Conservation (phyloP, 2,329 filamentous ascomycete species). For the Penicillium aurantiogriseum region DNA sequence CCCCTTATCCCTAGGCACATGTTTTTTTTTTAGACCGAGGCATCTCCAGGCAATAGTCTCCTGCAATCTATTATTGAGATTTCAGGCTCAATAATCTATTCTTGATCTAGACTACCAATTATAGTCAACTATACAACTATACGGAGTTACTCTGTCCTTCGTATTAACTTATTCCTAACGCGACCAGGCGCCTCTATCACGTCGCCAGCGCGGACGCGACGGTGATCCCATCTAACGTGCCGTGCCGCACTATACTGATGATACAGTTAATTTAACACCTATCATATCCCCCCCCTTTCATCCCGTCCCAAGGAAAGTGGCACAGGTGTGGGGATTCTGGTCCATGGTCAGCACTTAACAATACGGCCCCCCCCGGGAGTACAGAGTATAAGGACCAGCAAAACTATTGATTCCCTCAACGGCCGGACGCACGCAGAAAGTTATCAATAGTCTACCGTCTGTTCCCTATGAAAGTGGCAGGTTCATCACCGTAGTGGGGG, state of each 20-base stretch:
- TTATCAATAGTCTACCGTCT: neutral
- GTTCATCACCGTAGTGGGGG: neutral
- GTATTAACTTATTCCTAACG: neutral
- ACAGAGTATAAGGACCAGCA: neutral
- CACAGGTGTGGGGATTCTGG: neutral
- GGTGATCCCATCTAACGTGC: neutral
- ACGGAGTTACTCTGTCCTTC: neutral
- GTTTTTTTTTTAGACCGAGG: neutral
- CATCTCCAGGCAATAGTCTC: neutral
- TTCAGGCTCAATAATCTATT: neutral
- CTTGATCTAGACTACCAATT: neutral
- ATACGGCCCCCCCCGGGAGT: neutral
- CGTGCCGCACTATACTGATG: neutral
- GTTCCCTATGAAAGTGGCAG: neutral
- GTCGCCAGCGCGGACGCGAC: neutral
- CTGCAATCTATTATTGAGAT: neutral
- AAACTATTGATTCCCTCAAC: slow-evolving; percentile 14
- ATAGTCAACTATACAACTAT: too few species aligned
- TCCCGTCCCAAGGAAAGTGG: slow-evolving; percentile 2
- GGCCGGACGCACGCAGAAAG: neutral
- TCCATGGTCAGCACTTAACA: slow-evolving; percentile 6
- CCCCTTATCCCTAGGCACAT: slow-evolving; percentile 6
- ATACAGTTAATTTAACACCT: neutral
- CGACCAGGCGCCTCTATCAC: slow-evolving; percentile 2
- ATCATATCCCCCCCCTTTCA: slow-evolving; percentile 3